Evolutionary conservation across 352 stramenopile species (phyloP), one percentile per base, ranked within the genome.

Genomic region (Thraustochytrium sp.): DNA sequence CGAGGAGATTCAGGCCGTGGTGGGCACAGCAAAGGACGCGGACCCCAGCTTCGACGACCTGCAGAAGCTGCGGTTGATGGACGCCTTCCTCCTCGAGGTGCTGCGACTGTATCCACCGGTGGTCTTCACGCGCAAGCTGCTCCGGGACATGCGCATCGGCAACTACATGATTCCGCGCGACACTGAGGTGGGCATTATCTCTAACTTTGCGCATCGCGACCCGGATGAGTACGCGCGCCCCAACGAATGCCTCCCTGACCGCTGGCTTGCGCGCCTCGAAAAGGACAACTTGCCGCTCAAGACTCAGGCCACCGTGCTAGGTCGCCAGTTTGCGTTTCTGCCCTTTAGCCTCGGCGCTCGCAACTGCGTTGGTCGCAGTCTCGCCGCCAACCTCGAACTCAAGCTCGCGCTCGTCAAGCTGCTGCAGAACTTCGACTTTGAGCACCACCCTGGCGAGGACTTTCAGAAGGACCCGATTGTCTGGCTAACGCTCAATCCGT

Each of bases 71-170:
- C n/a, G n/a, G n/a, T n/a, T n/a, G n/a, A n/a, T 80, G 44, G 16
- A 78, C 37, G 26, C 72, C 5, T 34, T 8, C 23, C 8, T 80
- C 5, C n/a, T 80, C 23, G 72, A 80, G 54, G 55, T 78, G 21
- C 29, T 80, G 72, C 46, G 72, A 36, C 55, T 80, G 5, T 78
- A 80, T 82, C 72, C 72, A n/a, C 40, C 42, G 23, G 72, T n/a
- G 16, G 42, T 13, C 21, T 78, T 80, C 37, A 74, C 37, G 54
- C 42, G 59, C 31, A 38, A 5, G 26, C 29, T 18, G 5, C 5
- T 42, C 5, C 21, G 37, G 5, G 72, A 78, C 23, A 42, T 80
- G 26, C 23, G 16, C 5, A 8, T 80, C 5, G 29, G 59, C 46
- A 78, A 54, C 5, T 78, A 80, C 34, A 18, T 5, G 5, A 74